Base-by-base conservation (phyloP, 306 rosid genomes). In the Parietaria judaica region DNA sequence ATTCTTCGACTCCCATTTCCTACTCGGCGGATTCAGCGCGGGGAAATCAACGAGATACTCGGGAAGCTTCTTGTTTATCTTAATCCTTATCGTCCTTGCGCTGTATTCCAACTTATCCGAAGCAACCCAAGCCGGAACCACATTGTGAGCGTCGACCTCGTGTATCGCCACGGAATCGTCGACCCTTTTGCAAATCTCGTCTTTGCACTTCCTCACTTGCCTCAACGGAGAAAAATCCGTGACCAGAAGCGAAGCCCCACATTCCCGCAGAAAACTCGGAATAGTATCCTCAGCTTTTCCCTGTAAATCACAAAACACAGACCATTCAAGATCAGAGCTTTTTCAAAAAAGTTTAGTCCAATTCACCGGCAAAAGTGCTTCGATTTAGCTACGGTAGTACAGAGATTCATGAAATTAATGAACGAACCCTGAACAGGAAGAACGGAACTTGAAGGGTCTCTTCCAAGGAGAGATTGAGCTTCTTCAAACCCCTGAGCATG, bases 61-160 rank as follows among this genome's bases (percentile, higher is more conserved):
- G 9, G 95, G 63, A 58, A 91, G 95, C 75, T 34, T 77, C 72
- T 83, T 85, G 65, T 86, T 85, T 55, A 91, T 91, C 85, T 84
- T 91, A 14, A 77, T 76, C 81, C 98, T 85, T 45, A 88, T 66
- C 54, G 96, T 91, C 81, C 35, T 81, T 54, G 98, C 96, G 73
- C 95, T 76, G 54, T 88, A 84, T 74, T 91, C 98, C 84, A 91
- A 75, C 72, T 91, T 91, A 37, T 88, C 95, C 3, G 98, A 91
- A 8, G 96, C 81, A 6, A 66, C 82, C 98, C 95, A 88, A 68
- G 80, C 70, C 16, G 98, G 98, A 36, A 91, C 98, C 35, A 91
- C 72, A 41, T 88, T 91, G 72, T 91, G 98, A 46, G 92, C 88
- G 76, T 91, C 98, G 61, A 91, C 96, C 74, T 91, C 98, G 72